Conservation (phyloP, 495 filamentous ascomycete species). For the Lasiosphaeria hispida region DNA sequence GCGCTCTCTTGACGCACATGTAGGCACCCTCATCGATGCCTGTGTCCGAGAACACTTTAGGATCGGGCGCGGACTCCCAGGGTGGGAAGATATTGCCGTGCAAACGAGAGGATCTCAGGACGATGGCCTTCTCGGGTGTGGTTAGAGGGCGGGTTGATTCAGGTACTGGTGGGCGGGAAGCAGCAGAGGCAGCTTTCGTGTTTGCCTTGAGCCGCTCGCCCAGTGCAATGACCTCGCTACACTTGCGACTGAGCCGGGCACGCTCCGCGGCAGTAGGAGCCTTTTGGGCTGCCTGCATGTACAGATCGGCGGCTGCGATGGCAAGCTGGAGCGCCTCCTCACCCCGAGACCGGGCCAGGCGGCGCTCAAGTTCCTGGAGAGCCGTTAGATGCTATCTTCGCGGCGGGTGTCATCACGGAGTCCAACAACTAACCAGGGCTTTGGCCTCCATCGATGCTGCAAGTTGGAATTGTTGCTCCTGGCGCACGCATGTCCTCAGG, state of each 20-base stretch:
- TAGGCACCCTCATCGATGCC: slow-evolving; percentile 35
- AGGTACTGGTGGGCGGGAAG: slow-evolving; percentile 42
- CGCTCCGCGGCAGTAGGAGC: slow-evolving; percentile 55
- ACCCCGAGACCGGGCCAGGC: slow-evolving; percentile 52
- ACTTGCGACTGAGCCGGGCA: slow-evolving; percentile 58
- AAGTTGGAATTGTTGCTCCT: background rate
- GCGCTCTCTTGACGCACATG: slow-evolving; percentile 20
- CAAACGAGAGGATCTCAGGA: slow-evolving; percentile 72
- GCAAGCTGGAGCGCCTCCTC: slow-evolving; percentile 69
- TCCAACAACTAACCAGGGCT: slow-evolving; percentile 36
- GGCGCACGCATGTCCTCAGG: slow-evolving; percentile 11
- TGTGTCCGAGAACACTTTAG: slow-evolving; percentile 50
- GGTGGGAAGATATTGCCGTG: slow-evolving; percentile 79
- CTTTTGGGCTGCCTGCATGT: slow-evolving; percentile 67
- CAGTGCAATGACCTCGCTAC: slow-evolving; percentile 59
- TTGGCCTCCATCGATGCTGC: slow-evolving; percentile 29
- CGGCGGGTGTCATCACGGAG: background rate
- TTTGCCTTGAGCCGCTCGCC: slow-evolving; percentile 71
- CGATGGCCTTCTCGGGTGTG: slow-evolving; percentile 72
- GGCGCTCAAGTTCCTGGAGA: slow-evolving; percentile 60
- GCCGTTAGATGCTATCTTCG: slow-evolving; percentile 27
- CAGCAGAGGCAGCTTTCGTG: slow-evolving; percentile 18
- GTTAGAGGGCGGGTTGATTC: slow-evolving; percentile 61
- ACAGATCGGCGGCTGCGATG: slow-evolving; percentile 71
- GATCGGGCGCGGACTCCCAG: slow-evolving; percentile 63